A percentile compares a stretch with the other conserved stretches of the same genome.
Evolutionary conservation across 192 early-diverging fungal genomes (phyloP).

Genomic region (Coemansia sp.): DNA sequence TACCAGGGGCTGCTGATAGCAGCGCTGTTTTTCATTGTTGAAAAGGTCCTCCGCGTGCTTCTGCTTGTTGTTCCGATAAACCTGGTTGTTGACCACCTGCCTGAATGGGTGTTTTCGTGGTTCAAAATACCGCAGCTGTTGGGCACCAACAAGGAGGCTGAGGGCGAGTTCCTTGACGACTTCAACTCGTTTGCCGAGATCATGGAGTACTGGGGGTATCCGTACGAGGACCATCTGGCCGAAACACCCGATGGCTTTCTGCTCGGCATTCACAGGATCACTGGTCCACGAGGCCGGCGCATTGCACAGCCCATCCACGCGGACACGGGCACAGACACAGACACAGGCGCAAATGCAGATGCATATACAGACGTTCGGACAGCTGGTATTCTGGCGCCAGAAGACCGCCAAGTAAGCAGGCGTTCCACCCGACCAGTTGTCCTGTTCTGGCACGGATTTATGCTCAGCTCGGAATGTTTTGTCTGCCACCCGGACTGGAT

Average conservation of each 20-base stretch:
- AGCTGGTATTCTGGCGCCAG: not conserved
- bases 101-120: conserved; percentile 35
- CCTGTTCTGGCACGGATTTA: conserved; percentile 90
- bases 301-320: not conserved
- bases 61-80: conserved; percentile 63
- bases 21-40: conserved; percentile 65
- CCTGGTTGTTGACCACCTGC: conserved; percentile 53
- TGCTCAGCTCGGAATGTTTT: conserved; percentile 93
- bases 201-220: conserved; percentile 71
- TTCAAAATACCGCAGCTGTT: conserved; percentile 38
- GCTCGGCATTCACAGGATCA: conserved; percentile 80
- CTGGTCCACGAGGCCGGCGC: conserved; percentile 32
- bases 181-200: conserved; percentile 54
- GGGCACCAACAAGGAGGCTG: conserved; percentile 30
- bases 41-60: conserved; percentile 70
- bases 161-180: conserved; percentile 50
- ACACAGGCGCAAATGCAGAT: too few species aligned
- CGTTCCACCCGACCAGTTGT: conserved; percentile 74
- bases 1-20: conserved; percentile 65
- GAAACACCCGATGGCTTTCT: conserved; percentile 84
- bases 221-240: conserved; percentile 80
- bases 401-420: not conserved
- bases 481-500: conserved; percentile 79
- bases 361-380: not conserved
- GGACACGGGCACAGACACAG: too few species aligned